phyloP scores from a whole-genome alignment of 2,329 filamentous ascomycete genomes.

The Chaetomium sp. region DNA sequence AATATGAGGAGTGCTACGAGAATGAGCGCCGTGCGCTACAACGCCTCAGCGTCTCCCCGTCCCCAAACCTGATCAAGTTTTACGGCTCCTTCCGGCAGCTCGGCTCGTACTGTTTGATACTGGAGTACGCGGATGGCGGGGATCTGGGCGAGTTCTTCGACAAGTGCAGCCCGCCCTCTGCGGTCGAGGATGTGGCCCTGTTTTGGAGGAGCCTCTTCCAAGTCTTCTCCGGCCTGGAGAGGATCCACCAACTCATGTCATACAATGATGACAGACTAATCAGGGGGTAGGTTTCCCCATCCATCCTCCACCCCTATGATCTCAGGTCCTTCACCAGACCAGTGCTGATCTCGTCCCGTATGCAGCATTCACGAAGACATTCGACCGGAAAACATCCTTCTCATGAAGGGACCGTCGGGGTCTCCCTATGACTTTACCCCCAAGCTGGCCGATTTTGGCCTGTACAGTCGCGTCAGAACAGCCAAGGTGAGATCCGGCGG shows the following conservation, averaged over 20 bases:
- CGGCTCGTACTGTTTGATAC: conserved; percentile 5
- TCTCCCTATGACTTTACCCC: conserved; percentile 4
- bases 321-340: not conserved
- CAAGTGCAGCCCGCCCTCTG: not conserved
- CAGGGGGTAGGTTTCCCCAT: not conserved
- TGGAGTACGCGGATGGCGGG: not conserved
- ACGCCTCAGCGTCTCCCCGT: not conserved
- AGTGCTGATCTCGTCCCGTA: not conserved
- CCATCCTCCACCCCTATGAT: not conserved
- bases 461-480: conserved; percentile 7
- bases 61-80: conserved; percentile 1
- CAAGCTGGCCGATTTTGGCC: conserved; percentile 6
- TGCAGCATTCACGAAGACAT: conserved; percentile 9
- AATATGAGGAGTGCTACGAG: not conserved
- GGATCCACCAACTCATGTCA: conserved; percentile 7
- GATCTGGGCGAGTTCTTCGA: conserved; percentile 1
- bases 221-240: conserved; percentile 4
- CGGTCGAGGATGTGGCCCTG: not conserved
- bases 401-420: not conserved
- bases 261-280: not conserved
- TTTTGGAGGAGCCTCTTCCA: conserved; percentile 11
- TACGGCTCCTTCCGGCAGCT: conserved; percentile 4
- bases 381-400: conserved; percentile 11
- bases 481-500: not conserved
- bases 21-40: not conserved